These are phyloP conservation scores for Fallopia convolvulus DNA, from an alignment of 148 eudicot species.

Conservation along the genomic window DNA sequence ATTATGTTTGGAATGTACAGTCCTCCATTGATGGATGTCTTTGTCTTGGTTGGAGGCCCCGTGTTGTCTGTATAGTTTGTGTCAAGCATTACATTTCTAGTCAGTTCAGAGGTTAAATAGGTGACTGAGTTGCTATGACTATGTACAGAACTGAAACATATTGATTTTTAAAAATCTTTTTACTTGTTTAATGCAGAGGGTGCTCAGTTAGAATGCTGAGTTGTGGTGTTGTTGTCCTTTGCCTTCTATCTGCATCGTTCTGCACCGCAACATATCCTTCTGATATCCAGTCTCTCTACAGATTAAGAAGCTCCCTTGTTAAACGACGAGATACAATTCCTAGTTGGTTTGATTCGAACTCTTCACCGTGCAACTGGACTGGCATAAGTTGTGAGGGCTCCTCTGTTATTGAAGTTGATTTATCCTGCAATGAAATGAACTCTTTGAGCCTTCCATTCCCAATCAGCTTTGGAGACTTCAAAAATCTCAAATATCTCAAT, in stretches of 20 bases:
- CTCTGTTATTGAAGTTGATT: slow-evolving; percentile 32
- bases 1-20: not conserved
- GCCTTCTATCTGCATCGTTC: slow-evolving; percentile 23
- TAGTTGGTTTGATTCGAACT: slow-evolving; percentile 49
- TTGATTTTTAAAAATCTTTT: not conserved
- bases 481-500: slow-evolving; percentile 50
- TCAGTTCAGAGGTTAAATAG: not conserved
- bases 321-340: slow-evolving; percentile 34
- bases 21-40: not conserved
- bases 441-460: slow-evolving; percentile 64
- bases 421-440: slow-evolving; percentile 31
- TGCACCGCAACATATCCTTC: slow-evolving; percentile 18
- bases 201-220: no score
- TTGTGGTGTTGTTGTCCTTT: not conserved
- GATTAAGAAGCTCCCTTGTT: slow-evolving; percentile 39
- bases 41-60: not conserved
- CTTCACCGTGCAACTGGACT: slow-evolving; percentile 61
- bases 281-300: slow-evolving; percentile 36
- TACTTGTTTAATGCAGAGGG: not conserved
- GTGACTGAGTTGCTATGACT: not conserved
- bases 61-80: not conserved
- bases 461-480: slow-evolving; percentile 33
- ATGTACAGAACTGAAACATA: not conserved
- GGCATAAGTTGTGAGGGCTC: slow-evolving; percentile 55
- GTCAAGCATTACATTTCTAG: not conserved